Evolutionary conservation across 768 basidiomycete species (phyloP).

Genomic region (Nevesoporus exiguus): DNA sequence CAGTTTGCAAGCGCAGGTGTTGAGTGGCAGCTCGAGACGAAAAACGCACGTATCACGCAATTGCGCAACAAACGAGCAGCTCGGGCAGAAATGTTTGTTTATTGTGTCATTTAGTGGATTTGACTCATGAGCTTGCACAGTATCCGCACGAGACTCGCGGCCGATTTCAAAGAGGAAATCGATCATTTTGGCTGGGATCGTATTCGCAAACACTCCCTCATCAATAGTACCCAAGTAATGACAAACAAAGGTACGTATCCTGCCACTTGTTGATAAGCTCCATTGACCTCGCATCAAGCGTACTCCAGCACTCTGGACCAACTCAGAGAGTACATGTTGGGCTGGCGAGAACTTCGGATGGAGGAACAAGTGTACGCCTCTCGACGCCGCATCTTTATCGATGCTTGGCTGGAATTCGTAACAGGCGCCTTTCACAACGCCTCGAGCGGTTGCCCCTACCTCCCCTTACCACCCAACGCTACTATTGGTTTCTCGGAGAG

Average conservation of each 20-base stretch:
- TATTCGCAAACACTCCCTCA: slow-evolving; percentile 28
- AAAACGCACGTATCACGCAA: slow-evolving; percentile 16
- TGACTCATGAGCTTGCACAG: slow-evolving; percentile 13
- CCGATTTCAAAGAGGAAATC: slow-evolving; percentile 27
- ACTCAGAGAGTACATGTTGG: slow-evolving; percentile 25
- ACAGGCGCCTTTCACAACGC: slow-evolving; percentile 11
- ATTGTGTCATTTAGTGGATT: background rate
- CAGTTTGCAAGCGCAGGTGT: slow-evolving; percentile 28
- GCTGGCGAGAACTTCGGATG: slow-evolving; percentile 30
- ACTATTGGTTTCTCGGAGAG: slow-evolving; percentile 21
- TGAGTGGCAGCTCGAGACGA: slow-evolving; percentile 23
- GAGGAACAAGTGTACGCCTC: slow-evolving; percentile 28
- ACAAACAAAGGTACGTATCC: slow-evolving; percentile 20
- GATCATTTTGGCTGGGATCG: slow-evolving; percentile 32
- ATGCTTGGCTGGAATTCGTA: slow-evolving; percentile 26
- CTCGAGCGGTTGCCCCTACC: slow-evolving; percentile 14
- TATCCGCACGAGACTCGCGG: slow-evolving; percentile 15
- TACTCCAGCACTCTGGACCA: slow-evolving; percentile 15
- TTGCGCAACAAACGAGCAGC: slow-evolving; percentile 24
- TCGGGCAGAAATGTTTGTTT: slow-evolving; percentile 27
- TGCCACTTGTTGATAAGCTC: background rate
- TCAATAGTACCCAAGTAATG: slow-evolving; percentile 23
- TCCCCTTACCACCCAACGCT: slow-evolving; percentile 29
- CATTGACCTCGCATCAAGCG: slow-evolving; percentile 18
- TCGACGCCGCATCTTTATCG: slow-evolving; percentile 26